Evolutionary conservation across 2,329 filamentous ascomycete species (phyloP).

Genomic region (Fusarium lyarnte): DNA sequence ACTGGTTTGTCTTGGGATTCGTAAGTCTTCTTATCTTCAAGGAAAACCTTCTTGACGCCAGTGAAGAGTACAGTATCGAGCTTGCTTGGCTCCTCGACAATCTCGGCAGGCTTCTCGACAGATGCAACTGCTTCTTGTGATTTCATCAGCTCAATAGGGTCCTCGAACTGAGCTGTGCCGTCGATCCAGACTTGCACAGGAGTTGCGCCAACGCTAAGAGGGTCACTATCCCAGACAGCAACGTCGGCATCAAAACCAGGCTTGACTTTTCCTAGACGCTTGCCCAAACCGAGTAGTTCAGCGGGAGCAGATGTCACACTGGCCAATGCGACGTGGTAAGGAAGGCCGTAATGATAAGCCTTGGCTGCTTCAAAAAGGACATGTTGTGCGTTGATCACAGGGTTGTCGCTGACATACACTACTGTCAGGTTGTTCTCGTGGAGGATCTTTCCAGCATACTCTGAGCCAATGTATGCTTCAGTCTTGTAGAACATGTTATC

Average conservation of each 20-base stretch:
- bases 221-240: conserved; percentile 71
- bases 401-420: conserved; percentile 77
- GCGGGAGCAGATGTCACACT: conserved; percentile 68
- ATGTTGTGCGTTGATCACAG: conserved; percentile 75
- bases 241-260: conserved; percentile 70
- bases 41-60: conserved; percentile 62
- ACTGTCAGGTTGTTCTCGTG: conserved; percentile 72
- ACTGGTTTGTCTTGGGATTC: conserved; percentile 49
- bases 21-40: conserved; percentile 54
- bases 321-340: conserved; percentile 68
- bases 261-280: conserved; percentile 69
- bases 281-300: conserved; percentile 64
- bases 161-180: conserved; percentile 63
- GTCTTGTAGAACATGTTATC: conserved; percentile 79
- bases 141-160: conserved; percentile 65
- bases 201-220: conserved; percentile 66
- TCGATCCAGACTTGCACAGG: conserved; percentile 73
- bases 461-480: conserved; percentile 71
- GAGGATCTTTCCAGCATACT: conserved; percentile 72
- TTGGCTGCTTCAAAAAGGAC: conserved; percentile 73
- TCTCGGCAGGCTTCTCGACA: conserved; percentile 52
- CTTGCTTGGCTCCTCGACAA: conserved; percentile 53
- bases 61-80: conserved; percentile 61
- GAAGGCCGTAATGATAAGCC: conserved; percentile 67
- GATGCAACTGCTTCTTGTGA: conserved; percentile 51